These are phyloP conservation scores for Chrysoporthe deuterocubensis DNA, from an alignment of 2,329 filamentous ascomycete species.

Conservation along the genomic window DNA sequence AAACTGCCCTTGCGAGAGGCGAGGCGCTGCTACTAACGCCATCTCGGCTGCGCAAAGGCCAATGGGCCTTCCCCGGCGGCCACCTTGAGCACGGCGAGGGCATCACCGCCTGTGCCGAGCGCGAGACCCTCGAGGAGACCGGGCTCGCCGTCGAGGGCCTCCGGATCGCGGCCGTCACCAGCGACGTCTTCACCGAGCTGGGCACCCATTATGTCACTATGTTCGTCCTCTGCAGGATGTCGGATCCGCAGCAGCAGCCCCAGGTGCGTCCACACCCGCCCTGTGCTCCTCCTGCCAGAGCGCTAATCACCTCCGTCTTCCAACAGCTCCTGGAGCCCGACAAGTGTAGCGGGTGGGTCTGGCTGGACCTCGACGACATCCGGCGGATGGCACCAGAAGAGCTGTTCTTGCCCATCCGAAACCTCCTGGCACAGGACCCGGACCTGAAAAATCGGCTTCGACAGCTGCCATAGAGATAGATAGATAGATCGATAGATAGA, in stretches of 20 bases:
- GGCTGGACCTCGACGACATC: conserved; percentile 46
- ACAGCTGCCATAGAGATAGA: neutral
- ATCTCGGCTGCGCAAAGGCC: conserved; percentile 24
- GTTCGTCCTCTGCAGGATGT: conserved; percentile 62
- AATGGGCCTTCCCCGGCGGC: conserved; percentile 71
- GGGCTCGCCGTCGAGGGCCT: conserved; percentile 59
- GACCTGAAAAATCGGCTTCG: neutral
- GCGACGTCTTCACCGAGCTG: conserved; percentile 64
- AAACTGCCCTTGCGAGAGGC: no score
- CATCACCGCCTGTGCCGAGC: conserved; percentile 63
- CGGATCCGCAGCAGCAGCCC: conserved; percentile 53
- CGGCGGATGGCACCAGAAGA: conserved; percentile 42
- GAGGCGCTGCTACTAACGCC: no score
- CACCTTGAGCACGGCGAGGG: conserved; percentile 74
- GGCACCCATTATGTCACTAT: conserved; percentile 76
- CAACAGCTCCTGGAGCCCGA: conserved; percentile 49
- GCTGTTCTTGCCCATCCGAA: conserved; percentile 46
- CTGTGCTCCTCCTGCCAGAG: no score
- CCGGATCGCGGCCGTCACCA: conserved; percentile 64
- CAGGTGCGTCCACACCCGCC: conserved; percentile 47
- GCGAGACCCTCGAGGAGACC: conserved; percentile 75
- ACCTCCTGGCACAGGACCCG: conserved; percentile 38
- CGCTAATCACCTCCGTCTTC: neutral
- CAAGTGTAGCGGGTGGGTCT: conserved; percentile 57
- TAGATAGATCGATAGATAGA: no score